A percentile compares a stretch with the other conserved stretches of the same genome.
These are phyloP conservation scores for Phytophthora quininea DNA, from an alignment of 352 stramenopile genomes.

Conservation along the genomic window DNA sequence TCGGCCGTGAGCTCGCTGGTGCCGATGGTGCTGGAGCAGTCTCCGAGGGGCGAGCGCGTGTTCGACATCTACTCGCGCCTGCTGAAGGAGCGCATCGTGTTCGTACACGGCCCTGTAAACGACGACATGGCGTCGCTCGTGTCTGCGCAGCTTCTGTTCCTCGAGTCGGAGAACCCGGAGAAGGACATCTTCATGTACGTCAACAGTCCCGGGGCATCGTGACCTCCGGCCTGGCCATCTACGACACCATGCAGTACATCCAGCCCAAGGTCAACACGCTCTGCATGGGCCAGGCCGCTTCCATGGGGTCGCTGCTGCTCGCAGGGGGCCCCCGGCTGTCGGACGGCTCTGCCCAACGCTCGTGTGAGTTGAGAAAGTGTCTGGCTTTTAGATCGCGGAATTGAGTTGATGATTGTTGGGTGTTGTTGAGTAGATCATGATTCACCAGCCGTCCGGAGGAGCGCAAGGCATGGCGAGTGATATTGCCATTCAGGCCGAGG, in stretches of 20 bases:
- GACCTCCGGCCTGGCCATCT: slow-evolving; percentile 97
- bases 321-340: slow-evolving; percentile 91
- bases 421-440: slow-evolving; percentile 89
- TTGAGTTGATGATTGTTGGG: slow-evolving; percentile 8
- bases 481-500: slow-evolving; percentile 98
- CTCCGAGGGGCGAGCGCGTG: slow-evolving; percentile 91
- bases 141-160: slow-evolving; percentile 92
- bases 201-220: slow-evolving; percentile 98
- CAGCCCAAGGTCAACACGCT: slow-evolving; percentile 97
- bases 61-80: slow-evolving; percentile 99
- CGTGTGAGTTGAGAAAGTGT: slow-evolving; percentile 57
- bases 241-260: slow-evolving; percentile 99
- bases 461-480: slow-evolving; percentile 97
- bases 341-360: slow-evolving; percentile 94
- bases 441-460: slow-evolving; percentile 97
- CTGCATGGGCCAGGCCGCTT: slow-evolving; percentile 96
- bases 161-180: slow-evolving; percentile 95
- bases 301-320: slow-evolving; percentile 96
- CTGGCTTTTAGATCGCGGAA: neutral
- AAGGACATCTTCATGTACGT: slow-evolving; percentile 99
- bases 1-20: slow-evolving; percentile 79
- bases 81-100: slow-evolving; percentile 98
- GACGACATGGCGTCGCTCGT: slow-evolving; percentile 86
- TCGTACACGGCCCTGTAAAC: slow-evolving; percentile 94
- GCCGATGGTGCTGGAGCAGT: slow-evolving; percentile 95